Evolutionary conservation across 371 early-diverging fungal species (phyloP), one percentile per base, ranked within the genome.

Genomic region (Lichtheimia corymbifera): DNA sequence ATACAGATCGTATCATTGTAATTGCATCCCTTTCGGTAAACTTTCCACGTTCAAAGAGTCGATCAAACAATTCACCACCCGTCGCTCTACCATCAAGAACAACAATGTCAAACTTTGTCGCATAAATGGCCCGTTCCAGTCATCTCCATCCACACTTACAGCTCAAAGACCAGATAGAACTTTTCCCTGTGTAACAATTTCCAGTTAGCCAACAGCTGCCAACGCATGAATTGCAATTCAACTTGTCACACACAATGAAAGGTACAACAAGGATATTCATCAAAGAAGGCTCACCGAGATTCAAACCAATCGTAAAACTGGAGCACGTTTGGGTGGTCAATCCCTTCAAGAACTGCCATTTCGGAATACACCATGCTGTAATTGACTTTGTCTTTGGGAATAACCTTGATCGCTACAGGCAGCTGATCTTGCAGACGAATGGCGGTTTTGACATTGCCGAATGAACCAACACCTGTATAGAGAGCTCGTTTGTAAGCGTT

Each of bases 31-130:
- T 81, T 71, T 97, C 97, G 1, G 94, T 87, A 63, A 93, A 96
- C 58, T 83, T 85, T 6, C 95, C 97, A 53, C 85, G 81, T 47
- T 88, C 85, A 63, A 91, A 82, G 41, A 97, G 90, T 55, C 90
- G 83, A 43, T 95, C 91, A 76, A 97, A 96, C 52, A 97, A 77
- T 70, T 96, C 96, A 44, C 95, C 95, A 50, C 96, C 96, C 40
- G 87, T 85, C 27, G 87, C 90, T n/a, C 85, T 84, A 60, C 44
- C 17, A 45, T 41, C 28, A 47, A 28, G 55, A 41, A 42, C 17
- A 58, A 35, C 24, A 50, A 45, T 54, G 40, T 50, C 44, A 20
- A n/a, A 25, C n/a, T 47, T 12, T 47, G 22, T 30, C 42, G 42
- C 15, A 49, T 30, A 13, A 20, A n/a, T 22, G 25, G 35, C 45